A percentile compares a stretch with the other conserved stretches of the same genome.
These are phyloP conservation scores for Dichotomopilus funicola DNA, from an alignment of 2,329 filamentous ascomycete genomes.

Conservation along the genomic window DNA sequence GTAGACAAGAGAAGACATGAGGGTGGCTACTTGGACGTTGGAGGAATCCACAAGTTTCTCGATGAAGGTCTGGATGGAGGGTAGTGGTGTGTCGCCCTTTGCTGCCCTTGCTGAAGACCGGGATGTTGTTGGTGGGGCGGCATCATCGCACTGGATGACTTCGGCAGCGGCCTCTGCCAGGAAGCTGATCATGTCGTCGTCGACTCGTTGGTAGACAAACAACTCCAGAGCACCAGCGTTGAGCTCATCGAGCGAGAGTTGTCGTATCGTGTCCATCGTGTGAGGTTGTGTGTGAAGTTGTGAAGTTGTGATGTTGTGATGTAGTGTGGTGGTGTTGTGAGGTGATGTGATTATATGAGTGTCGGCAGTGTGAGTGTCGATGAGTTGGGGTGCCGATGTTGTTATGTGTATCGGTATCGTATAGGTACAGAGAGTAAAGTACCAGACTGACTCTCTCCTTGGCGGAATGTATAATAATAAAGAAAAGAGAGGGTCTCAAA, in stretches of 20 bases:
- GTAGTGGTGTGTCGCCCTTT: slow-evolving; percentile 51
- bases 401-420: not conserved
- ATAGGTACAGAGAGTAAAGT: slow-evolving; percentile 9
- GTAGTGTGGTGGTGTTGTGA: too few species aligned
- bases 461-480: not conserved
- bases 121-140: slow-evolving; percentile 37
- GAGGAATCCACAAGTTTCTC: slow-evolving; percentile 82
- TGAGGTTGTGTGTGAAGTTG: slow-evolving; percentile 24
- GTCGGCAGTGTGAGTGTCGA: not conserved
- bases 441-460: slow-evolving; percentile 14
- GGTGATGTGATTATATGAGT: not conserved
- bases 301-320: too few species aligned
- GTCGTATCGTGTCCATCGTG: slow-evolving; percentile 41
- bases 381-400: not conserved
- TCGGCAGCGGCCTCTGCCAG: slow-evolving; percentile 66
- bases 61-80: slow-evolving; percentile 86
- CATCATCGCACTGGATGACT: slow-evolving; percentile 75
- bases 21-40: slow-evolving; percentile 92
- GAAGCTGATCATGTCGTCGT: slow-evolving; percentile 69
- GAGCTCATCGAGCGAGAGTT: slow-evolving; percentile 47
- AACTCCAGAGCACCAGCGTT: slow-evolving; percentile 72
- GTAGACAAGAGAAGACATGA: slow-evolving; percentile 97
- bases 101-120: slow-evolving; percentile 41
- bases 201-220: slow-evolving; percentile 73
- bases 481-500: slow-evolving; percentile 6